A percentile compares a stretch with the other conserved stretches of the same genome.
phyloP scores from a whole-genome alignment of 768 basidiomycete genomes.

The Amanita molliuscula region DNA sequence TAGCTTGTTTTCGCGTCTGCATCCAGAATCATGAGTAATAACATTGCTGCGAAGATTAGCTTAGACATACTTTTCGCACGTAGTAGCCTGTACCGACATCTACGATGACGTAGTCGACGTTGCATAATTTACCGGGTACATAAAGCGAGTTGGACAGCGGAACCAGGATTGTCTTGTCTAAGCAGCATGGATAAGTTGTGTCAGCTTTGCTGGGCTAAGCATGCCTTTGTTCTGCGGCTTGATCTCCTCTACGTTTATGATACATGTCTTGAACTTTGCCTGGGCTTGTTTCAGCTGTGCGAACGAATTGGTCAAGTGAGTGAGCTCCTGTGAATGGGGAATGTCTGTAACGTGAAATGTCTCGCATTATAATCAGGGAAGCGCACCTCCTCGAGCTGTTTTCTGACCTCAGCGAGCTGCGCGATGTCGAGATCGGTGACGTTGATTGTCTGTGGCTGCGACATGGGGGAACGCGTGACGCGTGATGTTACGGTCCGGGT shows the following conservation, averaged over 20 bases:
- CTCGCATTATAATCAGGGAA: background rate
- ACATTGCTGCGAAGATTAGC: constrained; percentile 18
- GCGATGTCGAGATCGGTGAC: constrained; percentile 75
- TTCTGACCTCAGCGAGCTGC: constrained; percentile 82
- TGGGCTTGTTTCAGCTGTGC: constrained; percentile 90
- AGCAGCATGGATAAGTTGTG: background rate
- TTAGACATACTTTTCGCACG: constrained; percentile 78
- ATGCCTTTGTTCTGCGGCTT: constrained; percentile 58
- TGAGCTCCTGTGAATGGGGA: constrained; percentile 58
- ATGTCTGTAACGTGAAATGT: background rate
- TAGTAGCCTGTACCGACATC: constrained; percentile 97
- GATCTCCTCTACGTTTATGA: constrained; percentile 70
- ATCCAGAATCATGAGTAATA: constrained; percentile 10
- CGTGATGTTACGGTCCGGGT: constrained; percentile 1
- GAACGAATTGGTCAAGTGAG: constrained; percentile 85
- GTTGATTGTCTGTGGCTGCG: constrained; percentile 58
- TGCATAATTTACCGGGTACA: constrained; percentile 81
- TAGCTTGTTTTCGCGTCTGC: constrained; percentile 6
- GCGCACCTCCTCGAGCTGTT: constrained; percentile 84
- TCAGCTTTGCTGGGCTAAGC: background rate
- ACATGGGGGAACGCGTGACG: constrained; percentile 3
- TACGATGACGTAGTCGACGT: constrained; percentile 81
- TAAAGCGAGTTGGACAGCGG: constrained; percentile 93
- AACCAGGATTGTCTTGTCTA: constrained; percentile 84
- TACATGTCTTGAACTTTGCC: constrained; percentile 81